These are phyloP conservation scores for Talaromyces sp. DNA, from an alignment of 2,329 filamentous ascomycete genomes.

Conservation along the genomic window DNA sequence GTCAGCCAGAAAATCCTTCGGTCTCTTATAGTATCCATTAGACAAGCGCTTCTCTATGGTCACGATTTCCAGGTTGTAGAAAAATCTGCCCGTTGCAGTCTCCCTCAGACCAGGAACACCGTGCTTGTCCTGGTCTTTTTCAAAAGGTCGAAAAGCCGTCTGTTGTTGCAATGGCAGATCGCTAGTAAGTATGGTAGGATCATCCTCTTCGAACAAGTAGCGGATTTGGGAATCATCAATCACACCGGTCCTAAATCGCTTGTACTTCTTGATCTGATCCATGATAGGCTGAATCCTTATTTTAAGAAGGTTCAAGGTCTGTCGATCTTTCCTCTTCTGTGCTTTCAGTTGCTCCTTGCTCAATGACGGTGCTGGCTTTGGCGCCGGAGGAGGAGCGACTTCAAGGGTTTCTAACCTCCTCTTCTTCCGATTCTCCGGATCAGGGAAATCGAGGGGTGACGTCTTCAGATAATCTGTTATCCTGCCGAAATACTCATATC, in stretches of 20 bases:
- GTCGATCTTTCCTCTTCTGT: conserved; percentile 75
- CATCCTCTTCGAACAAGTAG: conserved; percentile 78
- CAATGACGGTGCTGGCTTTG: conserved; percentile 54
- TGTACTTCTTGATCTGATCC: conserved; percentile 95
- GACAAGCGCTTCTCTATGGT: conserved; percentile 95
- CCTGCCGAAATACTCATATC: conserved; percentile 72
- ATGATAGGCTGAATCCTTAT: conserved; percentile 88
- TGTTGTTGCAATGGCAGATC: conserved; percentile 55
- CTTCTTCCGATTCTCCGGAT: conserved; percentile 80
- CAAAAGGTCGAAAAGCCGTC: conserved; percentile 66
- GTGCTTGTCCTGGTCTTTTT: conserved; percentile 72
- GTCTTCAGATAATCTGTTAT: conserved; percentile 73
- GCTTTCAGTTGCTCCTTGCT: conserved; percentile 76
- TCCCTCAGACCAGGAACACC: conserved; percentile 73
- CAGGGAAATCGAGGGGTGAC: conserved; percentile 77
- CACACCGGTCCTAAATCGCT: conserved; percentile 75
- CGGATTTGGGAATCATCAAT: conserved; percentile 69
- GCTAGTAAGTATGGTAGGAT: conserved; percentile 61
- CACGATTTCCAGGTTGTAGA: conserved; percentile 87
- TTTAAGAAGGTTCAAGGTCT: conserved; percentile 81
- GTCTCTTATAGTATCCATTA: conserved; percentile 91
- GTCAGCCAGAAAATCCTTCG: conserved; percentile 82
- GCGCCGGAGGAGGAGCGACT: conserved; percentile 66
- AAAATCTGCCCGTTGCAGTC: conserved; percentile 73
- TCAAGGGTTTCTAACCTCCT: conserved; percentile 72